A percentile compares a stretch with the other conserved stretches of the same genome.
Evolutionary conservation across 1,284 basidiomycete genomes (phyloP).

Genomic region (Abortiporus biennis): DNA sequence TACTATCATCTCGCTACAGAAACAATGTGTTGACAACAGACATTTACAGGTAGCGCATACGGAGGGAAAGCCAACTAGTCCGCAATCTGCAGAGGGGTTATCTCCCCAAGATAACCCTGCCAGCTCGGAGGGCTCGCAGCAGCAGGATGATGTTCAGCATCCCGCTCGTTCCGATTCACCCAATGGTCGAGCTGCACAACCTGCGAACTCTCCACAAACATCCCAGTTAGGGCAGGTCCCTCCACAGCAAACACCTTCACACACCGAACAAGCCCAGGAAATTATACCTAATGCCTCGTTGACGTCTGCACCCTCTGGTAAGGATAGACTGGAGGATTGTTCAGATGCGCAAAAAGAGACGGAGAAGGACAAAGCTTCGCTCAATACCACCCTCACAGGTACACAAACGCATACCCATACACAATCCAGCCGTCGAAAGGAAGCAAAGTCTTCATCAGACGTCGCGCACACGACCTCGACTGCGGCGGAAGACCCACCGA

Average conservation of each 20-base stretch:
- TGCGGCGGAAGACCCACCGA: constrained; percentile 18
- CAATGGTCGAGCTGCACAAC: constrained; percentile 17
- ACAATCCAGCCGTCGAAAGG: constrained; percentile 28
- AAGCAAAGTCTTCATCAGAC: constrained; percentile 30
- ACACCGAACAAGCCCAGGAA: constrained; percentile 10
- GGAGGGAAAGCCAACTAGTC: constrained; percentile 20
- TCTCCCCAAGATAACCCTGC: constrained; percentile 12
- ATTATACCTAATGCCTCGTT: constrained; percentile 2
- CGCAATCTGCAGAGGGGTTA: constrained; percentile 22
- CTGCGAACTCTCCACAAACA: constrained; percentile 11
- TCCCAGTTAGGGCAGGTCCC: constrained; percentile 24
- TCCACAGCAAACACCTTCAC: constrained; percentile 11
- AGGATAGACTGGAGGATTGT: constrained; percentile 16
- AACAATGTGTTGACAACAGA: constrained; percentile 12
- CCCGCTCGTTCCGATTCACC: constrained; percentile 11
- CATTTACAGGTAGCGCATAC: constrained; percentile 24
- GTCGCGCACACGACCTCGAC: constrained; percentile 29
- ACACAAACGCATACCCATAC: constrained; percentile 25
- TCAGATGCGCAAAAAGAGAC: constrained; percentile 22
- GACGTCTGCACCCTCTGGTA: constrained; percentile 15
- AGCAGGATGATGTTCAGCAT: constrained; percentile 10
- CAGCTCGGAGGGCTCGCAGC: constrained; percentile 10
- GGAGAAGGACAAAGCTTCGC: constrained; percentile 40
- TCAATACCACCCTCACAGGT: constrained; percentile 31
- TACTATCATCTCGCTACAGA: background rate